Evolutionary conservation across 176 grass and related monocot species (phyloP).

Genomic region (Rhynchospora breviuscula): DNA sequence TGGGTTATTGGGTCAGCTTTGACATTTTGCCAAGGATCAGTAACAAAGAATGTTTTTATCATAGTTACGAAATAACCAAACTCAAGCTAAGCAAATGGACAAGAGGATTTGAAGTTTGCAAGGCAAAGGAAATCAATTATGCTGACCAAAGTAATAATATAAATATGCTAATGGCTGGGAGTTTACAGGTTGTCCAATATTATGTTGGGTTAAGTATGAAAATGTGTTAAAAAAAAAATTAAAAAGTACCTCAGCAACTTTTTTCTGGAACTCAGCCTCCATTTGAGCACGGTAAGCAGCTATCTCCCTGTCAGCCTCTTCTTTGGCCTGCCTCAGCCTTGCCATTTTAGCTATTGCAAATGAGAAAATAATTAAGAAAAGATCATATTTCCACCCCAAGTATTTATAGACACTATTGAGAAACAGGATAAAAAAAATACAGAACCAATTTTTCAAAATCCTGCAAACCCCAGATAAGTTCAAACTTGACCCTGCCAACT

Average conservation of each 20-base stretch:
- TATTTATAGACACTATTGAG: background rate
- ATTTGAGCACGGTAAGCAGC: constrained; percentile 61
- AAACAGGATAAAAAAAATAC: background rate
- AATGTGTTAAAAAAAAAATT: background rate
- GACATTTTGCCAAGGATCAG: background rate
- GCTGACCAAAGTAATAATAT: background rate
- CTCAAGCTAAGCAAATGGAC: background rate
- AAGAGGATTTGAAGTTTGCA: background rate
- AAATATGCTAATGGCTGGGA: background rate
- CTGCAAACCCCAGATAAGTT: background rate
- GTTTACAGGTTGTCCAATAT: background rate
- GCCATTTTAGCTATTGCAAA: constrained; percentile 51
- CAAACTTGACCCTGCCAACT: no score
- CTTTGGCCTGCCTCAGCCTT: constrained; percentile 81
- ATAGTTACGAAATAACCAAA: background rate
- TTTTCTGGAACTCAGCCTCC: constrained; percentile 78
- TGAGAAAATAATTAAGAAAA: constrained; percentile 2
- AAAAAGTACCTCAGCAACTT: constrained; percentile 57
- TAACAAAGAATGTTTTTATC: background rate
- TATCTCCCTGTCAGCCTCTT: constrained; percentile 79
- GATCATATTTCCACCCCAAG: constrained; percentile 5
- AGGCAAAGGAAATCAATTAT: background rate
- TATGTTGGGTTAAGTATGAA: background rate
- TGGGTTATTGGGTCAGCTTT: background rate
- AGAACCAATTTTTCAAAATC: background rate